Evolutionary conservation across 768 basidiomycete genomes (phyloP).

Genomic region (Sutorius australiensis): DNA sequence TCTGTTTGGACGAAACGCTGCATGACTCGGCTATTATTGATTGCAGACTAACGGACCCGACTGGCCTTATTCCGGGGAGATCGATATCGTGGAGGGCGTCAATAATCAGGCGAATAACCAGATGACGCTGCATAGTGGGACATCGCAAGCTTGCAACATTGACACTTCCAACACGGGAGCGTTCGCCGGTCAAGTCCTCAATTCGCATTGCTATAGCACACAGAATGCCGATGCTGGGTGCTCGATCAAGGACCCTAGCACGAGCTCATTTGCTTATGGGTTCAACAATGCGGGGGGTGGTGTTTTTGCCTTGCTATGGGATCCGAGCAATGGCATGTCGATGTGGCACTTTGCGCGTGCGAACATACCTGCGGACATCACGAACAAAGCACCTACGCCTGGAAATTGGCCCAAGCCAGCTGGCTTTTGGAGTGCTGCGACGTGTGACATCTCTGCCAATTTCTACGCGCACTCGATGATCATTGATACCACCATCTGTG

Average conservation of each 20-base stretch:
- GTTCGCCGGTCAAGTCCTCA: constrained; percentile 24
- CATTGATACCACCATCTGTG: constrained; percentile 34
- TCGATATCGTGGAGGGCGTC: constrained; percentile 74
- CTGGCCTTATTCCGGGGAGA: constrained; percentile 57
- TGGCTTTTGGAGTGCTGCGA: constrained; percentile 46
- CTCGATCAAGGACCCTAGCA: constrained; percentile 38
- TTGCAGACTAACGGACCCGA: constrained; percentile 43
- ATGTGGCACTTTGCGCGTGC: constrained; percentile 54
- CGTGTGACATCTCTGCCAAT: constrained; percentile 46
- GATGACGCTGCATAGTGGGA: constrained; percentile 59
- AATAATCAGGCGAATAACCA: constrained; percentile 56
- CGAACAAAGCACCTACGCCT: constrained; percentile 39
- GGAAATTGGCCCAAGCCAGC: constrained; percentile 47
- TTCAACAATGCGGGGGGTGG: constrained; percentile 41
- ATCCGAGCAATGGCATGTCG: constrained; percentile 41
- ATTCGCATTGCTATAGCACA: constrained; percentile 39
- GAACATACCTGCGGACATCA: constrained; percentile 50
- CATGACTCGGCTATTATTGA: background rate
- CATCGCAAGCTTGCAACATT: constrained; percentile 32
- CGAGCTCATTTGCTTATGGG: constrained; percentile 37
- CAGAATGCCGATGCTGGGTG: constrained; percentile 45
- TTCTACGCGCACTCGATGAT: constrained; percentile 50
- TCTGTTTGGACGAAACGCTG: background rate
- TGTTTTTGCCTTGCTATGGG: constrained; percentile 58
- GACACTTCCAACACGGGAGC: constrained; percentile 8